Base-by-base conservation (phyloP, 1,284 basidiomycete genomes). In the Microbotryum lychnidis-dioicae region DNA sequence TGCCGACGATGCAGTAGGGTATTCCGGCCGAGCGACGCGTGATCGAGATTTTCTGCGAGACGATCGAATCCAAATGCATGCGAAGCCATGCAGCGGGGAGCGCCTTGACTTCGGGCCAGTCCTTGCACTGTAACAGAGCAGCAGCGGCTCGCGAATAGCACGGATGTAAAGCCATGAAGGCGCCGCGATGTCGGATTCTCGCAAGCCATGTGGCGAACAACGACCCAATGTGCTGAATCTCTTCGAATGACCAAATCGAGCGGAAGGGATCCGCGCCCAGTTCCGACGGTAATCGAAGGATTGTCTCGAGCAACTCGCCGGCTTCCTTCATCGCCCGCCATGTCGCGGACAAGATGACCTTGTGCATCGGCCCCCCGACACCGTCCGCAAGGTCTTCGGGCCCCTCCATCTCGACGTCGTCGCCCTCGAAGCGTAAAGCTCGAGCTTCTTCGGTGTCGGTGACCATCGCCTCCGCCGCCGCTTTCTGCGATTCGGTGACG, bases 311-410 rank as follows among this genome's bases (percentile, higher is more conserved):
- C n/a, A 76, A 65, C 14, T 72, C 73, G 21, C 74, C 58, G 10
- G 73, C 73, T 58, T 76, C 75, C 61, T 75, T 75, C 68, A 76
- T 73, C 42, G 74, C 73, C 33, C 75, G 62, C 75, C 75, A 76
- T 16, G 71, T 72, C 49, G 74, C 75, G 8, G 71, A 73, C 7
- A 76, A 59, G 54, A 76, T 73, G 29, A 74, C 70, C 58, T 76
- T 74, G 52, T 73, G 71, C 58, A 71, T 71, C 21, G 73, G 72
- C 4, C 66, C 67, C 3, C 70, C 65, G 6, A 63, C 70, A 2
- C 62, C 73, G 54, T 56, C 70, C 0, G 56, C 45, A 7, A 25
- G 14, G 3, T 56, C 56, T 18, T 29, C 54, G 2, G 20, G 27
- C 18, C 33, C 51, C n/a, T 12, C 51, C 31, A 33, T 65, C 23